Evolutionary conservation across 805 yeast genomes (phyloP).

Genomic region (Cyberlindnera xylosilytica): DNA sequence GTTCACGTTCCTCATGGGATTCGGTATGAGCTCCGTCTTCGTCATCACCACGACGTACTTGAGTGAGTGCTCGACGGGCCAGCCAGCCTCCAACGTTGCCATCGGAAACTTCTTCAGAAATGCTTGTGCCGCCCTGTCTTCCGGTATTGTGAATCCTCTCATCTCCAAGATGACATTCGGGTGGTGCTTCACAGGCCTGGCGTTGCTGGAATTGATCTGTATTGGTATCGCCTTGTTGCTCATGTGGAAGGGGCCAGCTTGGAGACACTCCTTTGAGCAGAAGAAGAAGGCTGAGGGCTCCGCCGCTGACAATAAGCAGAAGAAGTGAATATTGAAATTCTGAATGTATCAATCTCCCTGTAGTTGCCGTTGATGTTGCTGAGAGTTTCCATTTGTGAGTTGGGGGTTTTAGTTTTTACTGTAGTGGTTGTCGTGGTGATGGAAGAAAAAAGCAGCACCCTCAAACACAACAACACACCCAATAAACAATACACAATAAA

Average conservation of each 20-base stretch:
- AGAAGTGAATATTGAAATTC: too few relatives aligned
- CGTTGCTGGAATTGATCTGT: constrained; percentile 30
- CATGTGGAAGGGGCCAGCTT: constrained; percentile 17
- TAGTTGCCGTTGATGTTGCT: too few relatives aligned
- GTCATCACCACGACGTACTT: constrained; percentile 51
- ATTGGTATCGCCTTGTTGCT: constrained; percentile 15
- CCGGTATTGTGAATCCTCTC: constrained; percentile 40
- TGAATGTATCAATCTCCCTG: too few relatives aligned
- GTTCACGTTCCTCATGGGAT: constrained; percentile 44
- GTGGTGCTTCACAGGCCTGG: constrained; percentile 55
- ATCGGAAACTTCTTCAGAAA: constrained; percentile 52
- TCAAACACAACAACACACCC: too few relatives aligned
- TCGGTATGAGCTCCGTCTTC: constrained; percentile 56
- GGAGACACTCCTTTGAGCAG: constrained; percentile 19
- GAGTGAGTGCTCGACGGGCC: constrained; percentile 46
- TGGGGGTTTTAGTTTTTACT: too few relatives aligned
- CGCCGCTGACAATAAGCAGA: too few relatives aligned
- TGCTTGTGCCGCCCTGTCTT: constrained; percentile 50
- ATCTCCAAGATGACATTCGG: constrained; percentile 42
- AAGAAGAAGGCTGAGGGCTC: constrained; percentile 6
- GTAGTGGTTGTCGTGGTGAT: too few relatives aligned
- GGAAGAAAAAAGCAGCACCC: too few relatives aligned
- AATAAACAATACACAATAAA: too few relatives aligned
- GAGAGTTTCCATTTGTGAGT: too few relatives aligned
- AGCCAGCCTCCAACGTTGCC: constrained; percentile 53